Percentiles rank a stretch among this genome's conserved stretches.
These are phyloP conservation scores for Apocynum venetum DNA, from an alignment of 257 asterid genomes.

Conservation along the genomic window DNA sequence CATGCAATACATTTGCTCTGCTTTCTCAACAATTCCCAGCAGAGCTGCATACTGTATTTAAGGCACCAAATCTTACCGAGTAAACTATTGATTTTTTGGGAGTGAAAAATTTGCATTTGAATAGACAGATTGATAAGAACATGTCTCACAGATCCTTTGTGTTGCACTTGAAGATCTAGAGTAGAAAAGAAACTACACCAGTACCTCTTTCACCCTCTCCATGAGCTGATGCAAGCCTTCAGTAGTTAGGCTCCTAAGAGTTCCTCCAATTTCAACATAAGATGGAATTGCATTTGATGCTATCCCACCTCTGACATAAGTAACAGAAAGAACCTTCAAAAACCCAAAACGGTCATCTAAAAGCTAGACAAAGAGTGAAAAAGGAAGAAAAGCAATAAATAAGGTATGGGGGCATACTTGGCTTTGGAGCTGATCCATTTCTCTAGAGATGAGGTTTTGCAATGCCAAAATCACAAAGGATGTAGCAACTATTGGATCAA, in stretches of 20 bases:
- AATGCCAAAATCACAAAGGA: conserved; percentile 62
- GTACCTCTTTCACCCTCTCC: conserved; percentile 75
- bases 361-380: not conserved
- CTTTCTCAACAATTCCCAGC: not conserved
- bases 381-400: not conserved
- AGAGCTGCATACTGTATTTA: not conserved
- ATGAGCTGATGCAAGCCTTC: conserved; percentile 66
- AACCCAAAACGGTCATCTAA: not conserved
- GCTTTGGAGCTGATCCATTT: conserved; percentile 70
- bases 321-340: conserved; percentile 74
- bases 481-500: conserved; percentile 70
- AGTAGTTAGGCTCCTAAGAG: conserved; percentile 77
- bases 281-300: conserved; percentile 59
- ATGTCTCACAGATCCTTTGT: not conserved
- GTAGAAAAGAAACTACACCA: not conserved
- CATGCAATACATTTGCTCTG: not conserved
- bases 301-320: conserved; percentile 67
- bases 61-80: not conserved
- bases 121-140: not conserved
- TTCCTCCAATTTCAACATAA: conserved; percentile 69
- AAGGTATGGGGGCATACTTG: conserved; percentile 37
- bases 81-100: not conserved
- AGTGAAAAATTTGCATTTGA: not conserved
- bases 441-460: conserved; percentile 78
- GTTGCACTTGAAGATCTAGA: not conserved